phyloP scores from a whole-genome alignment of 805 yeast species.

The Phaffomyces opuntiae region DNA sequence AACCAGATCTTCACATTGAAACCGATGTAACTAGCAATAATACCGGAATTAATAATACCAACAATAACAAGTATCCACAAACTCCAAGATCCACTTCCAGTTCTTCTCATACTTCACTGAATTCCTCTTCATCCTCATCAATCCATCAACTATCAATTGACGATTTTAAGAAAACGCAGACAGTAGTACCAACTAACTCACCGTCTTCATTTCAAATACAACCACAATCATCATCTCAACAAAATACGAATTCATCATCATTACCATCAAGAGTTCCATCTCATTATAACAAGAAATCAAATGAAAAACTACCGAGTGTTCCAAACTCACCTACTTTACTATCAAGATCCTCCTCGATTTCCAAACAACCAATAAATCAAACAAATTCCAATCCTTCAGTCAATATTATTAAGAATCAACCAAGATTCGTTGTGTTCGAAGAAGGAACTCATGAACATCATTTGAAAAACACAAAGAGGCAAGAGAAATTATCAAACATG shows the following conservation, averaged over 20 bases:
- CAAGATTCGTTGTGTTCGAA: slow-evolving; percentile 48
- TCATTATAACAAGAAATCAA: neutral
- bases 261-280: neutral
- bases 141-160: no score
- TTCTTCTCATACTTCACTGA: slow-evolving; percentile 7
- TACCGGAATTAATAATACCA: no score
- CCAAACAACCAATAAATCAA: slow-evolving; percentile 8
- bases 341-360: neutral
- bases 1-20: neutral
- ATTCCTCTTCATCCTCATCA: no score
- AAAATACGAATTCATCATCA: slow-evolving; percentile 2
- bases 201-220: neutral
- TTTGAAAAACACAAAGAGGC: slow-evolving; percentile 67
- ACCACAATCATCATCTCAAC: neutral
- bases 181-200: neutral
- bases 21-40: no score
- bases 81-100: slow-evolving; percentile 4
- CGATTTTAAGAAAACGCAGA: no score
- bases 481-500: slow-evolving; percentile 70
- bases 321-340: neutral
- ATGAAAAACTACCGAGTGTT: neutral
- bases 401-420: slow-evolving; percentile 4
- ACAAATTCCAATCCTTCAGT: no score
- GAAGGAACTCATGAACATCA: slow-evolving; percentile 80
- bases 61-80: neutral